Evolutionary conservation across 768 basidiomycete genomes (phyloP).

Genomic region (Floccularia luteovirens): DNA sequence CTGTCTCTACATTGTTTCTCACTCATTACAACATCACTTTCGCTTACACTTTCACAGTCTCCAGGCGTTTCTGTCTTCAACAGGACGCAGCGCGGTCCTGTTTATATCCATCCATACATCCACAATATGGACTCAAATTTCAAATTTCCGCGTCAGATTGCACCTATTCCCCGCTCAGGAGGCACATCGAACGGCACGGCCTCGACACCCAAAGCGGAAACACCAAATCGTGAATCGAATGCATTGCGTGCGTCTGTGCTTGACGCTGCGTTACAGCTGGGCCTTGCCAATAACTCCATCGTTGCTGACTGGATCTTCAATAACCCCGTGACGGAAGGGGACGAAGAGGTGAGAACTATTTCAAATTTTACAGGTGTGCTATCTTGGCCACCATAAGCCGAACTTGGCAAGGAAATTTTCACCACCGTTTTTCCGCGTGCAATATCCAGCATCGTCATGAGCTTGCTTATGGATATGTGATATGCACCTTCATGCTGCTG

Average conservation of each 20-base stretch:
- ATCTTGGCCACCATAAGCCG: no score
- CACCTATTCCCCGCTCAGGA: conserved; percentile 14
- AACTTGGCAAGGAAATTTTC: no score
- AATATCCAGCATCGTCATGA: no score
- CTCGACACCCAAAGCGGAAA: conserved; percentile 3
- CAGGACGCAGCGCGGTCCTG: conserved; percentile 1
- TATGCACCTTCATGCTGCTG: no score
- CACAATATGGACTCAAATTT: conserved; percentile 23
- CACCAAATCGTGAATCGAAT: conserved; percentile 41
- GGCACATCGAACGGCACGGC: conserved; percentile 9
- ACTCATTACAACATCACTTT: no score
- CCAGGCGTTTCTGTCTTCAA: neutral
- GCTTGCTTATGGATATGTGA: no score
- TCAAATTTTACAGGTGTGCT: no score
- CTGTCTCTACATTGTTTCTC: no score
- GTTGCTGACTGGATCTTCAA: conserved; percentile 72
- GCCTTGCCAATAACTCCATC: conserved; percentile 47
- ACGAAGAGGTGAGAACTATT: conserved; percentile 43
- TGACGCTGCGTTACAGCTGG: conserved; percentile 64
- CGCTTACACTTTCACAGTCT: no score
- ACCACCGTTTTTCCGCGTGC: conserved; percentile 3
- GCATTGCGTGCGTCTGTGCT: conserved; percentile 66
- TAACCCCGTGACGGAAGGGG: conserved; percentile 48
- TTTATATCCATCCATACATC: neutral
- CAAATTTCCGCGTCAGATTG: conserved; percentile 19